Evolutionary conservation across 768 basidiomycete species (phyloP), one percentile per base, ranked within the genome.

Genomic region (Agaricus bisporus): DNA sequence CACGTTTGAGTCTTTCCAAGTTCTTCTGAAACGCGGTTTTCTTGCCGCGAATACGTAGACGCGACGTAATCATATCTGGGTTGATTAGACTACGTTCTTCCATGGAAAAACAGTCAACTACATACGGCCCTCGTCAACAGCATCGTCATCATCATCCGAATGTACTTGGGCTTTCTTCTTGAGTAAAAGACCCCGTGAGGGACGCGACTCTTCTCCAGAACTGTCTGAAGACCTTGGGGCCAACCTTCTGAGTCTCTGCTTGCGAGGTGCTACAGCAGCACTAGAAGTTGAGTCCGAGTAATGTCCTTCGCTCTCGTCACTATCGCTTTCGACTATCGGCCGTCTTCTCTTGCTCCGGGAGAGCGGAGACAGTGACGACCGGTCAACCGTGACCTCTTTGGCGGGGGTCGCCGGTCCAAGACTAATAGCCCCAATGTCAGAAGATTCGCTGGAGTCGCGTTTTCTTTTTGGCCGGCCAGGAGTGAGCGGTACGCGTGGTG

Each of bases 1-100:
- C 55, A 91, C 88, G 73, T 68, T 80, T 87, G 48, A 90, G 60
- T 56, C 74, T 82, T 56, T 86, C 83, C 12, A 91, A 64, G 56
- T 79, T 85, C 63, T 73, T 76, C 58, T 83, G 85, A 63, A 80
- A 91, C 5, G 66, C 56, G 12, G 83, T 77, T 64, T 76, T 73
- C 66, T 80, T 88, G 54, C 73, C 70, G 28, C 87, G 78, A 25
- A 68, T 64, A 35, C 90, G 82, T 28, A 91, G 66, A 41, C 89
- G 82, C 6, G 68, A 70, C 22, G 83, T 73, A 38, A 92, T 68
- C 26, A 91, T 85, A 49, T 71, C 85, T 90, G 56, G 17, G 22
- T 32, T 48, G 55, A 36, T 47, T 45, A 41, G 20, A 15, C 41
- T 37, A 8, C 28, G 20, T 5, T 7, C 38, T 17, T 17, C 32